Percentiles rank a stretch among this genome's conserved stretches.
Conservation (phyloP, 208 protist species). For the Wallacemonas collosoma region DNA sequence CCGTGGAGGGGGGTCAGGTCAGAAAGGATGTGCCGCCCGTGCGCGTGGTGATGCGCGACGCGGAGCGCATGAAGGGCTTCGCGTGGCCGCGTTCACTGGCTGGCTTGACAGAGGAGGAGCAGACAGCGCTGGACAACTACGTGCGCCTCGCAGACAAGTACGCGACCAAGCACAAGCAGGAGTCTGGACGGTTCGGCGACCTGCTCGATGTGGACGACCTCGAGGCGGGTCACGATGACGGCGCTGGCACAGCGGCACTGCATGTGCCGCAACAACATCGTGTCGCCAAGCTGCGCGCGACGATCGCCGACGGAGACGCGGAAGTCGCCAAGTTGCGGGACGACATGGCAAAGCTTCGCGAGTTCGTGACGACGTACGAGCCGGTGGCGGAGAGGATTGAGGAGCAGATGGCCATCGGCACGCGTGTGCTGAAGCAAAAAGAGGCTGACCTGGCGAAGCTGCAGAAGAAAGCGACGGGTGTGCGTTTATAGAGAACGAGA, state of each 20-base stretch:
- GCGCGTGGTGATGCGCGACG: conserved; percentile 6
- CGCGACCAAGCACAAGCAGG: conserved; percentile 22
- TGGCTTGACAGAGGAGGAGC: conserved; percentile 52
- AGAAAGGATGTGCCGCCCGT: not conserved
- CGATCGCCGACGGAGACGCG: conserved; percentile 4
- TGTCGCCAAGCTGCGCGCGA: conserved; percentile 18
- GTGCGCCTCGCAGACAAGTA: conserved; percentile 46
- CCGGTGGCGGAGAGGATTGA: conserved; percentile 21
- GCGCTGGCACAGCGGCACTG: not conserved
- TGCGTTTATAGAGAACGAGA: conserved; percentile 1
- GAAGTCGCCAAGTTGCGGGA: conserved; percentile 17
- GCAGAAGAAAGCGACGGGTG: not conserved
- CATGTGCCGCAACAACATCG: too few relatives aligned
- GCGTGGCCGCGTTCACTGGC: conserved; percentile 37
- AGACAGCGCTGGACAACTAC: conserved; percentile 24
- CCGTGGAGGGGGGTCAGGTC: not conserved
- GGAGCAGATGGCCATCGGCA: conserved; percentile 26
- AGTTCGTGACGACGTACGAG: conserved; percentile 12
- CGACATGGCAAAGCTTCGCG: conserved; percentile 10
- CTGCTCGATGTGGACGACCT: conserved; percentile 1
- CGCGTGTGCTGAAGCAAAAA: conserved; percentile 24
- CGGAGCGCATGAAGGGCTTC: not conserved
- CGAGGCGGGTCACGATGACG: not conserved
- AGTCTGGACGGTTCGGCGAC: conserved; percentile 1
- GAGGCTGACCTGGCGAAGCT: conserved; percentile 2